Evolutionary conservation across 192 early-diverging fungal species (phyloP).

Genomic region (Haplosporangium gracile): DNA sequence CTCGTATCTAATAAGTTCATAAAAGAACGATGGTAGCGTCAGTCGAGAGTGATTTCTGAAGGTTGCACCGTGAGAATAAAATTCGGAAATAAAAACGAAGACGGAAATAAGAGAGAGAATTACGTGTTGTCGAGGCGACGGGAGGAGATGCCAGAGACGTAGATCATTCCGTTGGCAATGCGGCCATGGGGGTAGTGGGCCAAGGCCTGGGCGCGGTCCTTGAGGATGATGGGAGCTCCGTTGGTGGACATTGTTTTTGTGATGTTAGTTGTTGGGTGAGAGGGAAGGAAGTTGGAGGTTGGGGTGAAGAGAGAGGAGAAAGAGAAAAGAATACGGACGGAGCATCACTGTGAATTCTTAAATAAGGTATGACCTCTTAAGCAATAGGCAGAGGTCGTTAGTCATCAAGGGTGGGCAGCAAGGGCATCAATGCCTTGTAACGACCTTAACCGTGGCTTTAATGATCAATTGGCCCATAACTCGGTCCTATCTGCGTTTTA

Average conservation of each 20-base stretch:
- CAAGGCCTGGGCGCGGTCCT: constrained; percentile 65
- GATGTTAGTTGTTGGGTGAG: not conserved
- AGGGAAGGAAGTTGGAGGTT: not conserved
- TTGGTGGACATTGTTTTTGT: constrained; percentile 48
- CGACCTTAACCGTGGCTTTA: not conserved
- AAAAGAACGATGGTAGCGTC: not conserved
- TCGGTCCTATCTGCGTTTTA: too few species aligned
- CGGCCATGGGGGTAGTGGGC: constrained; percentile 79
- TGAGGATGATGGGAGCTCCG: constrained; percentile 64
- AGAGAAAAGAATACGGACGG: not conserved
- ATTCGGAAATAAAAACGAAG: not conserved
- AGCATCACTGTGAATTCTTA: not conserved
- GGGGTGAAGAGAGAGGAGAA: not conserved
- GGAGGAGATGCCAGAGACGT: constrained; percentile 72
- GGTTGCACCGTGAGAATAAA: constrained; percentile 3
- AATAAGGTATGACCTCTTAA: constrained; percentile 4
- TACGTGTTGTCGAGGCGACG: constrained; percentile 72
- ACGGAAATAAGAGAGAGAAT: not conserved
- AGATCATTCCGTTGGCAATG: constrained; percentile 67
- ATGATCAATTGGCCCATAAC: too few species aligned
- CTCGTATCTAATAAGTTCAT: constrained; percentile 41
- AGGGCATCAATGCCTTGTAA: not conserved
- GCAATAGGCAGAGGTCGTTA: not conserved
- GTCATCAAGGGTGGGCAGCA: not conserved
- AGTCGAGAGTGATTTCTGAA: not conserved